These are phyloP conservation scores for Ambrosia trifida DNA, from an alignment of 129 eudicot genomes.

Conservation along the genomic window DNA sequence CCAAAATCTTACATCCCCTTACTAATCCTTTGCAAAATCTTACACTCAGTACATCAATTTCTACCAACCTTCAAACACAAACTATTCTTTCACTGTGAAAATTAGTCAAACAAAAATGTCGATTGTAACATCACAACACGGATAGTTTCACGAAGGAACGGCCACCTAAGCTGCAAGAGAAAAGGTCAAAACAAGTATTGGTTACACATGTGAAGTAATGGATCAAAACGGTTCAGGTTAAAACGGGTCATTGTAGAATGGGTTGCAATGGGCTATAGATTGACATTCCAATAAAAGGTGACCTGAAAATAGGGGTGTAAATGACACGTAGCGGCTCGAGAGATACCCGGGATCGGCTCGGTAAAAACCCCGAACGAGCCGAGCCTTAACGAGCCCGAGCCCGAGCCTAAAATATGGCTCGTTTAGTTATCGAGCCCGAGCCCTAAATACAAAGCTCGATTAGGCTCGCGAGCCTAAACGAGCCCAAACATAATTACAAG, in stretches of 20 bases:
- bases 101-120: constrained; percentile 12
- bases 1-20: constrained; percentile 5
- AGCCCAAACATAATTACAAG: no score
- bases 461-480: no score
- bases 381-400: no score
- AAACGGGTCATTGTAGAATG: not conserved
- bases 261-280: not conserved
- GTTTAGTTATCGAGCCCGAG: no score
- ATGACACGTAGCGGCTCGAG: no score
- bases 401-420: no score
- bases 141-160: constrained; percentile 70
- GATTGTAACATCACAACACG: constrained; percentile 44
- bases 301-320: no score
- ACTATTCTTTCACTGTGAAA: constrained; percentile 25
- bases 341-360: no score
- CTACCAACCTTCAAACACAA: constrained; percentile 26
- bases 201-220: not conserved
- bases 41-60: constrained; percentile 21
- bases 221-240: not conserved
- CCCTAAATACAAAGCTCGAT: no score
- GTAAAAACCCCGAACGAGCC: no score
- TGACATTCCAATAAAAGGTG: not conserved
- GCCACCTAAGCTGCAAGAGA: constrained; percentile 66
- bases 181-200: constrained; percentile 18
- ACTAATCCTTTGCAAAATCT: constrained; percentile 11